A percentile compares a stretch with the other conserved stretches of the same genome.
Conservation (phyloP, 2,329 filamentous ascomycete genomes). For the Clonostachys chloroleuca region DNA sequence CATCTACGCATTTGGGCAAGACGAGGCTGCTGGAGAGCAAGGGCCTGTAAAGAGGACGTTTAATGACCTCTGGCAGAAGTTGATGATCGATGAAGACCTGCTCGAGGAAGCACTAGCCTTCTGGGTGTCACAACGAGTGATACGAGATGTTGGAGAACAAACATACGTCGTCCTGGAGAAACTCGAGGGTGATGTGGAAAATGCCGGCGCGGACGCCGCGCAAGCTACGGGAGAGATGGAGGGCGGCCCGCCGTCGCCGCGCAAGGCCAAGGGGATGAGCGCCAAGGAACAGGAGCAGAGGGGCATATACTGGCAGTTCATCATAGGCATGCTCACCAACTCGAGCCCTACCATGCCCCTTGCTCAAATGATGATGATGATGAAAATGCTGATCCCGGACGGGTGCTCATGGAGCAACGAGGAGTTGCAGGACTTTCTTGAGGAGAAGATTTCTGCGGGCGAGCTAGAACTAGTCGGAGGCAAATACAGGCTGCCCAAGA, state of each 20-base stretch:
- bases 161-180: constrained; percentile 67
- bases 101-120: constrained; percentile 63
- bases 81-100: constrained; percentile 72
- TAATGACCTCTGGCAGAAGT: constrained; percentile 47
- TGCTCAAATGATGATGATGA: constrained; percentile 83
- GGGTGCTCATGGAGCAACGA: constrained; percentile 89
- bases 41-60: constrained; percentile 36
- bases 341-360: constrained; percentile 76
- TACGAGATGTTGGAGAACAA: constrained; percentile 49
- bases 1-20: constrained; percentile 71
- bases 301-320: constrained; percentile 82
- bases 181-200: constrained; percentile 30
- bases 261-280: constrained; percentile 51
- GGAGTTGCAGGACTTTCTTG: constrained; percentile 77
- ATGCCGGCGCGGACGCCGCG: constrained; percentile 13
- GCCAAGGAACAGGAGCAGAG: constrained; percentile 58
- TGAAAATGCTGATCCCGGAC: constrained; percentile 85
- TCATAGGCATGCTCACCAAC: constrained; percentile 93
- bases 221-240: constrained; percentile 12
- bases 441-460: constrained; percentile 69
- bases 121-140: constrained; percentile 66
- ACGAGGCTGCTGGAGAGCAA: constrained; percentile 27
- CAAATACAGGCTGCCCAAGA: constrained; percentile 64
- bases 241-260: constrained; percentile 30
- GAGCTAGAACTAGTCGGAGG: constrained; percentile 66